Percentiles rank a stretch among this genome's conserved stretches.
Evolutionary conservation across 331 rosid species (phyloP).

Genomic region (Malus hybrid): DNA sequence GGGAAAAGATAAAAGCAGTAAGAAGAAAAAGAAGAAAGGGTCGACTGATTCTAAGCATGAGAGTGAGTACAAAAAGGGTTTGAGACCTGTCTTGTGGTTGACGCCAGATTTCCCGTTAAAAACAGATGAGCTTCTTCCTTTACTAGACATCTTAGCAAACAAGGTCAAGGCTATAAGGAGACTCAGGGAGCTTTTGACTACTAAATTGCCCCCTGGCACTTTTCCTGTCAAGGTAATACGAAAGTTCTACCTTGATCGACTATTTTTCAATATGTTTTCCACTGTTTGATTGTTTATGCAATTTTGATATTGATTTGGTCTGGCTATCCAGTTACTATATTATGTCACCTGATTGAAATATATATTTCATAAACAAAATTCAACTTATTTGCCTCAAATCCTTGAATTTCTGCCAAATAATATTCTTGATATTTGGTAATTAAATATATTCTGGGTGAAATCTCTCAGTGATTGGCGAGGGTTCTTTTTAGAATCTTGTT

Average conservation of each 20-base stretch:
- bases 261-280: neutral
- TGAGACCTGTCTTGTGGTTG: constrained; percentile 98
- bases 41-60: constrained; percentile 66
- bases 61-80: constrained; percentile 94
- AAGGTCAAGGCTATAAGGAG: constrained; percentile 96
- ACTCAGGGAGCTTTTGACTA: constrained; percentile 95
- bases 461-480: neutral
- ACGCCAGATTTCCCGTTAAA: constrained; percentile 93
- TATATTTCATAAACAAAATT: neutral
- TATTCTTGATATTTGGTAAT: neutral
- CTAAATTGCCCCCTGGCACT: constrained; percentile 88
- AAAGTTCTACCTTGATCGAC: neutral
- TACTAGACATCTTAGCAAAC: constrained; percentile 92
- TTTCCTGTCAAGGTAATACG: constrained; percentile 88
- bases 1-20: constrained; percentile 77
- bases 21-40: constrained; percentile 85
- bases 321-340: neutral
- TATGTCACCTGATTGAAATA: neutral
- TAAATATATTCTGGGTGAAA: neutral
- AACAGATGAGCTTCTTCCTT: constrained; percentile 94
- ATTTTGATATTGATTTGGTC: neutral
- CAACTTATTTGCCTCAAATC: neutral
- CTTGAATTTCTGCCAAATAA: neutral
- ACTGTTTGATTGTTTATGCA: neutral
- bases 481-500: neutral